Evolutionary conservation across 768 basidiomycete genomes (phyloP).

Genomic region (Rhizopogon roseolus): DNA sequence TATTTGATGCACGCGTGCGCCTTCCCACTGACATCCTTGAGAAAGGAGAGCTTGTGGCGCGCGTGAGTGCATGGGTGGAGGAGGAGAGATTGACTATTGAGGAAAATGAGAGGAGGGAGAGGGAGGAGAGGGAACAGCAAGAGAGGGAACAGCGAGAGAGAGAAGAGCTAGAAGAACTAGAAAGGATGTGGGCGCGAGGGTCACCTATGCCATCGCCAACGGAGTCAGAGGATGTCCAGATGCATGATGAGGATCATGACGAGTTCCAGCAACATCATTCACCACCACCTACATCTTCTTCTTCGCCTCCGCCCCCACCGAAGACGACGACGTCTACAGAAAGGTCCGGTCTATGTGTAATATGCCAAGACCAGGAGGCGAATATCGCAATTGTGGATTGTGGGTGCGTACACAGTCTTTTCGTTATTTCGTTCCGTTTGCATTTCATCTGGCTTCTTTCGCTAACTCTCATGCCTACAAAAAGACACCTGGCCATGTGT

Average conservation of each 20-base stretch:
- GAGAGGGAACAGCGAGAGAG: constrained; percentile 11
- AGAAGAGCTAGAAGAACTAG: constrained; percentile 8
- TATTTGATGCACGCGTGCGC: constrained; percentile 78
- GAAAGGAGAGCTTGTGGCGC: constrained; percentile 77
- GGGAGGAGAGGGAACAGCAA: constrained; percentile 14
- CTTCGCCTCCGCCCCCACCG: constrained; percentile 19
- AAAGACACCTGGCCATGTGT: constrained; percentile 79
- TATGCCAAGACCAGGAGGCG: constrained; percentile 93
- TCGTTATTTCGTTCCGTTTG: background rate
- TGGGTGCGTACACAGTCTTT: constrained; percentile 52
- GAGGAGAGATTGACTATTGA: constrained; percentile 53
- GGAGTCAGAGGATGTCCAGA: constrained; percentile 3
- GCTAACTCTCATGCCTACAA: background rate
- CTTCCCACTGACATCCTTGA: constrained; percentile 56
- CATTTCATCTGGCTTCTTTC: background rate
- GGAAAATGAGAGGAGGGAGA: constrained; percentile 26
- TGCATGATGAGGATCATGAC: background rate
- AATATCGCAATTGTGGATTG: constrained; percentile 93
- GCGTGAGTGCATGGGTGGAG: constrained; percentile 59
- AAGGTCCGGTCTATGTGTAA: constrained; percentile 77
- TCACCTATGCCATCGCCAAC: constrained; percentile 4
- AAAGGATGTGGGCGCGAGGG: constrained; percentile 7
- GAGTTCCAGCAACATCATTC: constrained; percentile 4
- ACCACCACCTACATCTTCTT: constrained; percentile 11
- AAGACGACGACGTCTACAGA: constrained; percentile 32